Conservation (phyloP, 148 eudicot genomes). For the Euryodendron excelsum region DNA sequence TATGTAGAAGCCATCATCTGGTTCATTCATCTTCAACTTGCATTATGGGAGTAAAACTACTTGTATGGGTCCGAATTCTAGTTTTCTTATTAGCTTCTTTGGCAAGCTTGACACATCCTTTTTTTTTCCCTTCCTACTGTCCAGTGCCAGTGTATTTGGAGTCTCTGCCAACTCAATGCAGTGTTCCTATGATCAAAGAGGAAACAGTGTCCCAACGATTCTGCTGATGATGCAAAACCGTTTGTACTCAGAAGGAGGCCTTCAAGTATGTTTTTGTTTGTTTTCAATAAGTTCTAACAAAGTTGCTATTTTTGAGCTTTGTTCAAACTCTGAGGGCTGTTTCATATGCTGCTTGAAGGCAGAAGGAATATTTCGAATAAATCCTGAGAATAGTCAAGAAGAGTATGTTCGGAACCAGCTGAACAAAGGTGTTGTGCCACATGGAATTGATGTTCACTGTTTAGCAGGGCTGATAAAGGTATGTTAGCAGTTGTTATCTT, state of each 20-base stretch:
- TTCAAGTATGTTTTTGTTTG: conserved; percentile 43
- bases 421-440: conserved; percentile 70
- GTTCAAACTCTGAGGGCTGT: conserved; percentile 10
- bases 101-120: neutral
- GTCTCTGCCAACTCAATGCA: conserved; percentile 95
- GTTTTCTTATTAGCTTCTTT: neutral
- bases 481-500: neutral
- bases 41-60: neutral
- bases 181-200: conserved; percentile 66
- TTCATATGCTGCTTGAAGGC: conserved; percentile 46
- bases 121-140: conserved; percentile 12
- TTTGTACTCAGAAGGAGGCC: conserved; percentile 70
- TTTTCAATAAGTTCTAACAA: neutral
- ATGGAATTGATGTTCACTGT: conserved; percentile 79
- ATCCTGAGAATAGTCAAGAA: conserved; percentile 76
- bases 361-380: conserved; percentile 91
- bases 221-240: conserved; percentile 73
- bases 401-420: conserved; percentile 64
- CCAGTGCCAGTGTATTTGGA: conserved; percentile 79
- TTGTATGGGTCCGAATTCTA: neutral
- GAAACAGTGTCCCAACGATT: conserved; percentile 84
- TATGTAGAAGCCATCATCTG: neutral
- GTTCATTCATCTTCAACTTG: neutral
- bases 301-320: neutral
- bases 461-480: conserved; percentile 89